Evolutionary conservation across 352 stramenopile species (phyloP), one percentile per base, ranked within the genome.

Genomic region (Phytopythium kandeliae): DNA sequence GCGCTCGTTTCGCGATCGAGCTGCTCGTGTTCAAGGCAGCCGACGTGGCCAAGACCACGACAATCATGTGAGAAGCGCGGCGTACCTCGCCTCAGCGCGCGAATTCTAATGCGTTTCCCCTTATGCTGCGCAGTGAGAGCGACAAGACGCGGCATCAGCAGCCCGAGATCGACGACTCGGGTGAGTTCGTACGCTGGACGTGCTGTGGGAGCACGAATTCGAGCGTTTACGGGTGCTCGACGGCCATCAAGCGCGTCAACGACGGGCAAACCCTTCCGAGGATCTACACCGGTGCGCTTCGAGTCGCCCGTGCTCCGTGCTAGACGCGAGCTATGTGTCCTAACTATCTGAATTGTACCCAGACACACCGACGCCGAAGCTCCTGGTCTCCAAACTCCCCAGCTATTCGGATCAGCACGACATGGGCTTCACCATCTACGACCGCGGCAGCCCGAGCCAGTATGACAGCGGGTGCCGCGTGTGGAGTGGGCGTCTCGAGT

Each of bases 131-230:
- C 25, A 73, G 63, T 26, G 48, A 64, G 48, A 60, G 34, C 2
- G 71, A 85, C 22, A 71, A 57, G 48, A 67, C 53, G n/a, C 63
- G 74, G 0, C 77, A 88, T n/a, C 55, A 68, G 24, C 62, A 63
- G 24, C 74, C 74, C 1, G 74, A 85, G 44, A 51, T 88, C 1
- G 75, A 85, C 42, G 72, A 88, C 16, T 47, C 59, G 1, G 74
- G 77, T 1, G 70, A 73, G 17, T 88, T 88, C 54, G 62, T 86
- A 4, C 60, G 77, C 0, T 88, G 74, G 77, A 63, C 67, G 9
- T 86, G 77, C 50, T 88, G 77, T 22, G 77, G 74, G 12, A 78
- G 65, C 54, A 82, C 65, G 0, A 60, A 80, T 26, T 62, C 62
- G 4, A 84, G 53, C 30, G 62, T 88, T 8, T 85, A 73, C 28